phyloP scores from a whole-genome alignment of 805 yeast species.

The Zygoascus bituminiphila region DNA sequence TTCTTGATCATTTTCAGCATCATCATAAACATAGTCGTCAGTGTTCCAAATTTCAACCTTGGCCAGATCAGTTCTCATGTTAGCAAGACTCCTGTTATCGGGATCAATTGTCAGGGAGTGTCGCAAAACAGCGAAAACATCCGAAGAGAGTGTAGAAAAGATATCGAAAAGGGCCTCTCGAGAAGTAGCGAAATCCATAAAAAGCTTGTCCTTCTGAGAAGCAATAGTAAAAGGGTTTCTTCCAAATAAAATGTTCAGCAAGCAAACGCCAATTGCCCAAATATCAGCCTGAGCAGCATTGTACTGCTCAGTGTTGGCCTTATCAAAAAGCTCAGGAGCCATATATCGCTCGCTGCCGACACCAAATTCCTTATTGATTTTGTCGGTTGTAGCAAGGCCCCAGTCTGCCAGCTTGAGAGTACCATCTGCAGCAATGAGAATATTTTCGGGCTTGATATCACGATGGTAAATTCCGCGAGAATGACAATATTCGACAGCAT shows the following conservation, averaged over 20 bases:
- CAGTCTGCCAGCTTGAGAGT: constrained; percentile 70
- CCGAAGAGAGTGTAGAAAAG: constrained; percentile 81
- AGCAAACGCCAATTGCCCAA: constrained; percentile 83
- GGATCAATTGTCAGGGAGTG: constrained; percentile 80
- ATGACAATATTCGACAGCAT: constrained; percentile 73
- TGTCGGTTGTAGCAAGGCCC: constrained; percentile 69
- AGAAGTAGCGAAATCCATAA: constrained; percentile 75
- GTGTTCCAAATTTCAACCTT: constrained; percentile 64
- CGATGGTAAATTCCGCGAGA: constrained; percentile 80
- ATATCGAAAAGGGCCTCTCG: constrained; percentile 88
- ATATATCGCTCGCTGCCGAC: constrained; percentile 86
- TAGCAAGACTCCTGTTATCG: constrained; percentile 58
- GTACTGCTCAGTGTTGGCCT: constrained; percentile 37
- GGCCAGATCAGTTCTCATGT: constrained; percentile 52
- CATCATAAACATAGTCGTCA: constrained; percentile 49
- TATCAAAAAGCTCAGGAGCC: constrained; percentile 89
- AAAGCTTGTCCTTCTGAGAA: constrained; percentile 68
- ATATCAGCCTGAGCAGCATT: constrained; percentile 77
- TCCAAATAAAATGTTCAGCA: constrained; percentile 78
- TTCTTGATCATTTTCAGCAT: background rate
- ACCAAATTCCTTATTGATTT: constrained; percentile 62
- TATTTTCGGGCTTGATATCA: constrained; percentile 93
- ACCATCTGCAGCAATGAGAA: constrained; percentile 56
- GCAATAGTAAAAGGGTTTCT: constrained; percentile 83
- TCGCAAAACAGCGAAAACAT: constrained; percentile 76